Conservation (phyloP, 2,329 filamentous ascomycete genomes). For the Scedosporium apiospermum region DNA sequence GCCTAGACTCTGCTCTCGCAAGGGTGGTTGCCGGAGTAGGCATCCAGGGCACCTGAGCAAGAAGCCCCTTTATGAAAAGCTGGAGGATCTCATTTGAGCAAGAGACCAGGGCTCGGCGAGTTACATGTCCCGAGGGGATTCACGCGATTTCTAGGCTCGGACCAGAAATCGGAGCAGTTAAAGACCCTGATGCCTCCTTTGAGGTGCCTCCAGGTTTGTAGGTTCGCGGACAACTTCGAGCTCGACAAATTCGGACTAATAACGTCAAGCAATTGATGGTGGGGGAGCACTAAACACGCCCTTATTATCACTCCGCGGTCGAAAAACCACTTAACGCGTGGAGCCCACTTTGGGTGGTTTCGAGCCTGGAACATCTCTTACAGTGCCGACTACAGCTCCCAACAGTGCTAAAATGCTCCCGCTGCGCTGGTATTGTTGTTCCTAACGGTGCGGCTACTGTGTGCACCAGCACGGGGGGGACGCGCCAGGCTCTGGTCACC, state of each 20-base stretch:
- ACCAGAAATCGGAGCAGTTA: too few relatives aligned
- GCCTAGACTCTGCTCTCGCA: neutral
- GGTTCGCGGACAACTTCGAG: too few relatives aligned
- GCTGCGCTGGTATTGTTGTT: too few relatives aligned
- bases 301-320: neutral
- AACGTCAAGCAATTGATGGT: neutral
- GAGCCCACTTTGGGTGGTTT: neutral
- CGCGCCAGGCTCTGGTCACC: neutral
- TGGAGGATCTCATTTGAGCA: neutral
- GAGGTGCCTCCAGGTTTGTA: neutral
- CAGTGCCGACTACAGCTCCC: neutral
- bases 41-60: neutral
- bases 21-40: neutral
- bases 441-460: neutral
- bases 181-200: neutral
- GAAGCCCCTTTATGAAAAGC: neutral
- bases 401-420: neutral
- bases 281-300: neutral
- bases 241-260: neutral
- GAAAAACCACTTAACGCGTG: neutral
- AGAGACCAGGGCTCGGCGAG: neutral
- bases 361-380: neutral
- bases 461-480: neutral
- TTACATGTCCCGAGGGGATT: too few relatives aligned
- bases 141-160: too few relatives aligned